These are phyloP conservation scores for Auricularia sp. DNA, from an alignment of 768 basidiomycete species.

Conservation along the genomic window DNA sequence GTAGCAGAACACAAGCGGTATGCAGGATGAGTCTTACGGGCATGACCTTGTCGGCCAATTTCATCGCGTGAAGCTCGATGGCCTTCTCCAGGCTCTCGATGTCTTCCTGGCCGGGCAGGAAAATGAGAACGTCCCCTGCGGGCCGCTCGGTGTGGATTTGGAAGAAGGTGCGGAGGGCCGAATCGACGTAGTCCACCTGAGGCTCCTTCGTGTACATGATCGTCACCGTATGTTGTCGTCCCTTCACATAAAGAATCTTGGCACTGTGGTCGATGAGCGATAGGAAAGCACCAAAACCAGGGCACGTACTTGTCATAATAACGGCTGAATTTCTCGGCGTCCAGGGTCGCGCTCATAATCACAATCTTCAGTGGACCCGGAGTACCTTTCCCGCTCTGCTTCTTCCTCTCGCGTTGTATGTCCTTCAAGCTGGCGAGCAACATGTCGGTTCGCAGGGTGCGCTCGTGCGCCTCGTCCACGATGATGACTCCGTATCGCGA, in stretches of 20 bases:
- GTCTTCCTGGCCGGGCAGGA: slow-evolving; percentile 94
- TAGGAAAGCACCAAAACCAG: not conserved
- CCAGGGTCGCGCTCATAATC: slow-evolving; percentile 96
- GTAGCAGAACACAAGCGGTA: not conserved
- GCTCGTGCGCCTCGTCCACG: slow-evolving; percentile 96
- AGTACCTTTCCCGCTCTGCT: slow-evolving; percentile 37
- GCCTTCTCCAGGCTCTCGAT: slow-evolving; percentile 81
- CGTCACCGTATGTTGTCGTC: slow-evolving; percentile 85
- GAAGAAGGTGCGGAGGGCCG: slow-evolving; percentile 87
- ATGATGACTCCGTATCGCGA: slow-evolving; percentile 79
- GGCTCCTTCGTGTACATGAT: slow-evolving; percentile 68
- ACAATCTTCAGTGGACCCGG: slow-evolving; percentile 77
- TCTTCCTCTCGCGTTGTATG: slow-evolving; percentile 56
- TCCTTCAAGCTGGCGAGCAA: slow-evolving; percentile 83
- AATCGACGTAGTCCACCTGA: slow-evolving; percentile 77
- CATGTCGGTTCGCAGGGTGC: slow-evolving; percentile 88
- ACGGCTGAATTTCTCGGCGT: slow-evolving; percentile 85
- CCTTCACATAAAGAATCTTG: slow-evolving; percentile 82
- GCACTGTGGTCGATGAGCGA: slow-evolving; percentile 40
- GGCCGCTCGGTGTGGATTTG: slow-evolving; percentile 79
- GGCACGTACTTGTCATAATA: slow-evolving; percentile 70
- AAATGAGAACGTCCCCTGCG: slow-evolving; percentile 84
- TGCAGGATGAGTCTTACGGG: slow-evolving; percentile 29
- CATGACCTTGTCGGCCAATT: slow-evolving; percentile 49
- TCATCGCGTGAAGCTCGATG: slow-evolving; percentile 56